Base-by-base conservation (phyloP, 768 basidiomycete genomes). In the Lanmaoa pseudosensibilis region DNA sequence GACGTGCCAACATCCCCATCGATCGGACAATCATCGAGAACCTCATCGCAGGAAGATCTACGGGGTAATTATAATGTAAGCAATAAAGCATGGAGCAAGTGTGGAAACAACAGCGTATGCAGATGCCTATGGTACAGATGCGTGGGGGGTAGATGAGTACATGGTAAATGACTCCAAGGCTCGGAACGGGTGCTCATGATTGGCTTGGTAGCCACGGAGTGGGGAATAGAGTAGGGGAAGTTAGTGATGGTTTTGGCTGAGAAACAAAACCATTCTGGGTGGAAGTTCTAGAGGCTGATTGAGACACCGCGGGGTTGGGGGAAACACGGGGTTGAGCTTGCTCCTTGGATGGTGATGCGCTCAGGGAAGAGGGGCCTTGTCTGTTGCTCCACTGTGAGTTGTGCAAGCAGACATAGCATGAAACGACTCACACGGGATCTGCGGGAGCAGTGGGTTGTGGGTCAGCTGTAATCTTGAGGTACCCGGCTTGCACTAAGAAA, bases 401-500 rank as follows among this genome's bases (percentile, higher is more conserved):
- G 44, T 39, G 13, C 11, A 36, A 15, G 34, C 13, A 9, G 34
- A 50, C 10, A 7, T 45, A 18, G 46, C 5, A 40, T 2, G 6
- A 16, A n/a, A 18, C 7, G 9, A 63, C 75, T 53, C 56, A 81
- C 81, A 62, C 70, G 43, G 64, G 48, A 36, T 79, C 78, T 49
- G 70, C 69, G 15, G 69, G 59, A 5, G 66, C 66, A 38, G 73
- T 62, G 23, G 76, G 69, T 3, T 60, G 59, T 7, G 77, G 75
- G 55, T 87, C 85, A 3, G 80, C 75, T 1, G 80, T 83, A 55
- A 91, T 88, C 64, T 85, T 88, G 61, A 91, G 76, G 70, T 86
- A 90, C 15, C 94, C 93, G 6, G 88, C 83, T 65, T 91, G 88
- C 3, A 92, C 90, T 32, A 96, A 78, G 70, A 93, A 95, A 68